Percentiles rank a stretch among this genome's conserved stretches.
These are phyloP conservation scores for Pulveroboletus frians DNA, from an alignment of 768 basidiomycete species.

Conservation along the genomic window DNA sequence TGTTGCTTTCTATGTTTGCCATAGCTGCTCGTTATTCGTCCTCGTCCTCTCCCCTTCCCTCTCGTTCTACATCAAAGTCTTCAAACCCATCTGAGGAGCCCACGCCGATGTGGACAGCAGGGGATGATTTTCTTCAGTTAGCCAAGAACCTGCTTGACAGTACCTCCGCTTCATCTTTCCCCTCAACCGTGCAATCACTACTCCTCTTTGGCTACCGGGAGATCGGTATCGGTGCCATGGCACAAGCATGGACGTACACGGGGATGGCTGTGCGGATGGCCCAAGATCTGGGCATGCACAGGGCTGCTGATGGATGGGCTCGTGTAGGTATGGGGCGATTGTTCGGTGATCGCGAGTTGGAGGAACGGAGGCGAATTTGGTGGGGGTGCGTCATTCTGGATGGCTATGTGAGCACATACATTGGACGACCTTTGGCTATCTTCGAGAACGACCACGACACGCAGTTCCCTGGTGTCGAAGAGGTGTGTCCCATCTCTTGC, in stretches of 20 bases:
- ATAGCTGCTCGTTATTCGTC: conserved; percentile 69
- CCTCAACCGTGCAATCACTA: conserved; percentile 73
- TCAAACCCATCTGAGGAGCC: conserved; percentile 38
- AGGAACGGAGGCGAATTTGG: conserved; percentile 72
- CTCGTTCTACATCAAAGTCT: conserved; percentile 30
- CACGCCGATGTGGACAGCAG: conserved; percentile 74
- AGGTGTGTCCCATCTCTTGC: conserved; percentile 34
- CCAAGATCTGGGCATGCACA: conserved; percentile 81
- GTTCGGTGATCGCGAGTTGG: conserved; percentile 58
- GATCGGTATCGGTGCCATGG: conserved; percentile 86
- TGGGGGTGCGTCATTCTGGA: conserved; percentile 76
- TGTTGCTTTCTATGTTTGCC: conserved; percentile 81
- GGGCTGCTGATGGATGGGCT: conserved; percentile 75
- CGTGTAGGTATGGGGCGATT: conserved; percentile 50
- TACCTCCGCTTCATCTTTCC: conserved; percentile 64
- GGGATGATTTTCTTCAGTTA: conserved; percentile 62
- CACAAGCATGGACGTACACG: conserved; percentile 78
- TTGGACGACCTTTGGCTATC: conserved; percentile 72
- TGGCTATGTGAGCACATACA: conserved; percentile 74
- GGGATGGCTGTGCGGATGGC: conserved; percentile 94
- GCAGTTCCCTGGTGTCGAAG: conserved; percentile 52
- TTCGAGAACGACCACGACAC: conserved; percentile 77
- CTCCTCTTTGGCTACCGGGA: conserved; percentile 81
- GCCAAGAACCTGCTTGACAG: conserved; percentile 65
- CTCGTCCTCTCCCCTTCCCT: conserved; percentile 20